phyloP scores from a whole-genome alignment of 2,329 filamentous ascomycete genomes.

The Trichoderma atroviride region DNA sequence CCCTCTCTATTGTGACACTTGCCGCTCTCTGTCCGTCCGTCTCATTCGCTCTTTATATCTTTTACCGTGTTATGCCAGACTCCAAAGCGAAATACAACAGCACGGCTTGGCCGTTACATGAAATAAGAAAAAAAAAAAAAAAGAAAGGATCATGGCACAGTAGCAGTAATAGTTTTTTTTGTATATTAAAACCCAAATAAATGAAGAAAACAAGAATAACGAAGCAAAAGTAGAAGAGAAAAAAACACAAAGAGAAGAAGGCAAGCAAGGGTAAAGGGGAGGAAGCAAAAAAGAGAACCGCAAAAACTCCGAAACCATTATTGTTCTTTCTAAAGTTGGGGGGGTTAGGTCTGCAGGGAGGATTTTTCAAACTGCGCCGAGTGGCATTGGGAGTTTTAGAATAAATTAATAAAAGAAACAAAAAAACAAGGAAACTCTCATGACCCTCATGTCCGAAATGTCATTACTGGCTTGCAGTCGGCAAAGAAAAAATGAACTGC shows the following conservation, averaged over 20 bases:
- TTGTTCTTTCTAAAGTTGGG: conserved; percentile 41
- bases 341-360: conserved; percentile 26
- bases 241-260: conserved; percentile 39
- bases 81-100: conserved; percentile 4
- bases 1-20: conserved; percentile 13
- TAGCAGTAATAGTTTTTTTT: conserved; percentile 36
- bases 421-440: conserved; percentile 16
- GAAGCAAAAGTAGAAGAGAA: conserved; percentile 33
- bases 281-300: conserved; percentile 33
- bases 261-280: not conserved
- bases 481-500: not conserved
- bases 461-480: conserved; percentile 23
- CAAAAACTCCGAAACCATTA: conserved; percentile 52
- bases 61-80: conserved; percentile 14
- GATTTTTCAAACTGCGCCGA: conserved; percentile 14
- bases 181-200: conserved; percentile 49
- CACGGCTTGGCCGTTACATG: conserved; percentile 15
- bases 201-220: conserved; percentile 46
- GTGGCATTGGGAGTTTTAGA: conserved; percentile 29
- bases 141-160: conserved; percentile 26
- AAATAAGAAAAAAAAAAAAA: not conserved
- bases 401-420: not conserved
- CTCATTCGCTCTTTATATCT: conserved; percentile 8
- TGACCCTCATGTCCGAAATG: conserved; percentile 27
- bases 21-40: not conserved